These are phyloP conservation scores for Paxillus involutus DNA, from an alignment of 768 basidiomycete species.

Conservation along the genomic window DNA sequence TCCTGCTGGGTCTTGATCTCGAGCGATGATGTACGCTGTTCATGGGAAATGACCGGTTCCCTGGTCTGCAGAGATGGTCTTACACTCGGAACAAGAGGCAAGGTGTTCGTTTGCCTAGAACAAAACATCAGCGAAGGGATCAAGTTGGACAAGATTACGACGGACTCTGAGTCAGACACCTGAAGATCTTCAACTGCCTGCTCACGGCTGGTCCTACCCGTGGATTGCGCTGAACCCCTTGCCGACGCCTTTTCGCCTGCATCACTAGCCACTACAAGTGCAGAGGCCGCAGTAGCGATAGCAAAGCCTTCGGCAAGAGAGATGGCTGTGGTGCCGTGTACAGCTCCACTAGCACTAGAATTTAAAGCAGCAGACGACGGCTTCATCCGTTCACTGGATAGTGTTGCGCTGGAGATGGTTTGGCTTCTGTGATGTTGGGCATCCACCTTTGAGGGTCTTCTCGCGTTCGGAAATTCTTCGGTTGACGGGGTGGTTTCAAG, in stretches of 20 bases:
- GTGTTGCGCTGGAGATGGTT: not conserved
- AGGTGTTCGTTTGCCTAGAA: conserved; percentile 1
- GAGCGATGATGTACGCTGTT: not conserved
- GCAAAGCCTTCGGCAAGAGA: not conserved
- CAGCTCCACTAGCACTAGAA: not conserved
- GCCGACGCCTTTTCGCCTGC: not conserved
- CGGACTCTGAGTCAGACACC: conserved; percentile 1
- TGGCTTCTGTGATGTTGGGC: not conserved
- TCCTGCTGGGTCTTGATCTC: not conserved
- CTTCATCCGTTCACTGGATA: not conserved
- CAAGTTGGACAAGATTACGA: not conserved
- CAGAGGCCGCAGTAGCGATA: not conserved
- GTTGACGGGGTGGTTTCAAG: not conserved
- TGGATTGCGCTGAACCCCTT: not conserved
- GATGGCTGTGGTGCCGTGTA: not conserved
- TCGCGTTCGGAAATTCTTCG: not conserved
- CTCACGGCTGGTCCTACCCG: not conserved
- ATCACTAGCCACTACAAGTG: not conserved
- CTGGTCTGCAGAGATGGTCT: not conserved
- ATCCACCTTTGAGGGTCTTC: not conserved
- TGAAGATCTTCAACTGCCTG: not conserved
- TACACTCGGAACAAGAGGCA: not conserved
- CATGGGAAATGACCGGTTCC: not conserved
- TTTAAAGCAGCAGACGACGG: not conserved
- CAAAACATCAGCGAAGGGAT: not conserved